Base-by-base conservation (phyloP, 208 protist genomes). In the Crithidia brevicula region DNA sequence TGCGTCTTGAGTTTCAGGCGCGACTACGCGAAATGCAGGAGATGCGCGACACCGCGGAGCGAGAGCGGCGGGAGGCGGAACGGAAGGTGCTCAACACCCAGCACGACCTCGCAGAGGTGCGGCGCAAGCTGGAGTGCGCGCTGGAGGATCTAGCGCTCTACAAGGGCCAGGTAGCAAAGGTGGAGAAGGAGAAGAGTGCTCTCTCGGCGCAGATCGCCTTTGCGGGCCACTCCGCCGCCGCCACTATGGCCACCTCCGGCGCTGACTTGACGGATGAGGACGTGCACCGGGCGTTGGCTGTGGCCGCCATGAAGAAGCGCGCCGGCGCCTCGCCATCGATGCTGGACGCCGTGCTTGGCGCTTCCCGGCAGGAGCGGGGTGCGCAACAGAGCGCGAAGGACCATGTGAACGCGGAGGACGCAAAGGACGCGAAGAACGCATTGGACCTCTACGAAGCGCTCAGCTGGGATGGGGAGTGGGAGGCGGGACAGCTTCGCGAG, bases 381-480 rank as follows among this genome's bases (percentile, higher is more conserved):
- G n/a, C n/a, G n/a, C n/a, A n/a, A n/a, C n/a, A n/a, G n/a, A 40
- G 15, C 8, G 36, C 10, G 15, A 13, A 13, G 15, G 36, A 40
- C 36, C 0, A 40, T 7, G 36, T 13, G 36, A 40, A 13, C 36
- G 36, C 36, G 4, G 47, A 45, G 23, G 53, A 52, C 20, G 43
- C 52, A 20, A 40, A 25, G 9, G 74, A 72, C 23, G 73, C 80
- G 16, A 70, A 64, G 4, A 64, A 77, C 15, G 75, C 85, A 34
- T 61, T 94, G 16, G 82, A 88, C 54, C 66, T 93, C 15, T 93
- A 82, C 67, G 88, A 94, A 22, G 77, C 80, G 0, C 75, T 94
- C 13, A 34, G 72, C 8, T 96, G 91, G 88, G 86, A 96, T 64
- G 84, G 82, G 1, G 54, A 73, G 23, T 94, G 88, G 88, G 91